A percentile compares a stretch with the other conserved stretches of the same genome.
phyloP scores from a whole-genome alignment of 2,329 filamentous ascomycete genomes.

The Zymoseptoria ardabiliae region DNA sequence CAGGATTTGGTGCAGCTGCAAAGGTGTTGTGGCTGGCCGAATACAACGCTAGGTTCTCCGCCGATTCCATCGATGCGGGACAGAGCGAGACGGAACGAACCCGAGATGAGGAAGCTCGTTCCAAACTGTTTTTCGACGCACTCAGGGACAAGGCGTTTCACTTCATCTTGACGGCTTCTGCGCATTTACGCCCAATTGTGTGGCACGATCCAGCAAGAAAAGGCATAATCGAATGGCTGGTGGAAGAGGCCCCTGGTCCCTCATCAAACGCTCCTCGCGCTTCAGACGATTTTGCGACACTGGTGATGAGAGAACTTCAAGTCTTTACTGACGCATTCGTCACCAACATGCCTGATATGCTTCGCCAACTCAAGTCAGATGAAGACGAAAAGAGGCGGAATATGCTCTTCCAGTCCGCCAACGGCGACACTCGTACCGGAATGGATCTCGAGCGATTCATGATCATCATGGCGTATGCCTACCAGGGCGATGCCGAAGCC shows the following conservation, averaged over 20 bases:
- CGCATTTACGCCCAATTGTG: conserved; percentile 70
- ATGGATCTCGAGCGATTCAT: conserved; percentile 77
- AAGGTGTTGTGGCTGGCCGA: conserved; percentile 85
- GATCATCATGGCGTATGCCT: conserved; percentile 84
- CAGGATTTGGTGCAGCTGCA: conserved; percentile 71
- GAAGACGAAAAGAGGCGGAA: conserved; percentile 74
- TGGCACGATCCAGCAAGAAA: conserved; percentile 84
- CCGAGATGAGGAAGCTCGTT: conserved; percentile 53
- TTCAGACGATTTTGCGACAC: conserved; percentile 61
- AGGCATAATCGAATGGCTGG: conserved; percentile 72
- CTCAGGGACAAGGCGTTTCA: conserved; percentile 87
- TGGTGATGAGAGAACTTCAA: conserved; percentile 76
- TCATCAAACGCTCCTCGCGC: conserved; percentile 59
- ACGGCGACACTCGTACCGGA: conserved; percentile 32
- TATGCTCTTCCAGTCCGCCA: conserved; percentile 32
- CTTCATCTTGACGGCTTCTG: conserved; percentile 77
- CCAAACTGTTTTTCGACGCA: conserved; percentile 61
- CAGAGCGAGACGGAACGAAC: conserved; percentile 56
- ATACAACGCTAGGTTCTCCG: conserved; percentile 70
- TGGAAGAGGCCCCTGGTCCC: conserved; percentile 68
- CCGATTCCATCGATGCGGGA: conserved; percentile 21
- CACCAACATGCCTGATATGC: conserved; percentile 85
- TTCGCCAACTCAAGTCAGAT: conserved; percentile 76
- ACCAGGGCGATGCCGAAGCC: conserved; percentile 75
- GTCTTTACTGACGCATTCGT: conserved; percentile 87